Evolutionary conservation across 2,329 filamentous ascomycete species (phyloP).

Genomic region (Apiospora sp.): DNA sequence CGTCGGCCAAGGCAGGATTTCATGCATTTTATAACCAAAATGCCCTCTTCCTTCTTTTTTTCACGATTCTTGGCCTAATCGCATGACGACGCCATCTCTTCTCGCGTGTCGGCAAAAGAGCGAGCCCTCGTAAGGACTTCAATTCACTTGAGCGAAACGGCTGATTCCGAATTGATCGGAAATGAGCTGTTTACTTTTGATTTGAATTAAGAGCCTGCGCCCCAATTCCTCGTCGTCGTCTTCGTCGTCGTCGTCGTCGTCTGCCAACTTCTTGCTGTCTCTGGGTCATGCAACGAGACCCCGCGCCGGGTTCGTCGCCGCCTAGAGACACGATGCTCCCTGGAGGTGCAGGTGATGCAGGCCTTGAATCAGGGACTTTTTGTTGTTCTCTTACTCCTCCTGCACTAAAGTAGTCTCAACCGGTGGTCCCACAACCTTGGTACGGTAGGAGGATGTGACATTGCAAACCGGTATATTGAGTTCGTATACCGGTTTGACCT

Average conservation of each 20-base stretch:
- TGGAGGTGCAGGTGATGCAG: not conserved
- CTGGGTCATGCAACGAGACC: too few relatives aligned
- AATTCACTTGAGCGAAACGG: not conserved
- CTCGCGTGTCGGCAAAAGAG: not conserved
- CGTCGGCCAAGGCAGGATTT: conserved; percentile 12
- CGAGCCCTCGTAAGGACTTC: not conserved
- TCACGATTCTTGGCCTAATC: not conserved
- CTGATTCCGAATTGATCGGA: not conserved
- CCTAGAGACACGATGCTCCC: not conserved
- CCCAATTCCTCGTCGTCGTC: not conserved
- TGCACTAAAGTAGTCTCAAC: not conserved
- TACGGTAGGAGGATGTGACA: not conserved
- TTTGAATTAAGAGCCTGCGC: not conserved
- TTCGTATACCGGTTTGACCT: conserved; percentile 12
- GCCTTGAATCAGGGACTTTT: not conserved
- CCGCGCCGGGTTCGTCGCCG: not conserved
- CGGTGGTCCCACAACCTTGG: not conserved
- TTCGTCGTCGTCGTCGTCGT: not conserved
- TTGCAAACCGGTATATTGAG: conserved; percentile 5
- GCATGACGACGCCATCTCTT: not conserved
- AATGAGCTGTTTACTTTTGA: not conserved
- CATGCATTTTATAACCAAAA: not conserved
- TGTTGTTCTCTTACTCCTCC: not conserved
- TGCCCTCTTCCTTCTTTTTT: not conserved
- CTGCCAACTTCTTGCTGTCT: not conserved